Conservation (phyloP, 2,329 filamentous ascomycete genomes). For the Amphichorda felina region DNA sequence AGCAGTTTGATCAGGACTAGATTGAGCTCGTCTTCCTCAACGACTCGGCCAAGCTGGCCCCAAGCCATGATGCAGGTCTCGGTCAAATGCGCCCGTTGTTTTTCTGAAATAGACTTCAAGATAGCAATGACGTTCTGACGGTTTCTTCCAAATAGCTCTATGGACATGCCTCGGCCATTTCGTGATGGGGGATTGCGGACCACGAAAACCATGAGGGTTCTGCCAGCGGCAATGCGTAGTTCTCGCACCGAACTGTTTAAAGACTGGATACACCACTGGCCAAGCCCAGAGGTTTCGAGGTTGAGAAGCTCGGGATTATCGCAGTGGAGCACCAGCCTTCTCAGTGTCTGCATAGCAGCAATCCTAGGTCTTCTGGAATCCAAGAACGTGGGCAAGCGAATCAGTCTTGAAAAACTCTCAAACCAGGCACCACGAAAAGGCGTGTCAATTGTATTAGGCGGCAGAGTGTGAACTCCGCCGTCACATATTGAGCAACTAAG, state of each 20-base stretch:
- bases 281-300: conserved; percentile 54
- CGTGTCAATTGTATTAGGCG: neutral
- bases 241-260: conserved; percentile 78
- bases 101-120: conserved; percentile 61
- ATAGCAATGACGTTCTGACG: conserved; percentile 58
- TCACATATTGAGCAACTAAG: conserved; percentile 12
- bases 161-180: conserved; percentile 5
- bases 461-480: neutral
- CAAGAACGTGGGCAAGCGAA: conserved; percentile 31
- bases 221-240: conserved; percentile 67
- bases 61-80: conserved; percentile 81
- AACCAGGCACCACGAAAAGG: neutral
- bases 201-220: conserved; percentile 56
- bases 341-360: conserved; percentile 59
- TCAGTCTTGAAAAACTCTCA: conserved; percentile 27
- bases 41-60: conserved; percentile 69
- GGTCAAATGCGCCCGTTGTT: conserved; percentile 53
- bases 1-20: conserved; percentile 74
- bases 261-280: conserved; percentile 72
- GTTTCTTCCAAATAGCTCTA: conserved; percentile 26
- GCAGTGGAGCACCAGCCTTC: conserved; percentile 58
- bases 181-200: neutral
- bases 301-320: conserved; percentile 47
- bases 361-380: conserved; percentile 52
- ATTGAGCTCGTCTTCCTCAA: conserved; percentile 73